Percentiles rank a stretch among this genome's conserved stretches.
These are phyloP conservation scores for Kondoa subrosea DNA, from an alignment of 768 basidiomycete species.

Conservation along the genomic window DNA sequence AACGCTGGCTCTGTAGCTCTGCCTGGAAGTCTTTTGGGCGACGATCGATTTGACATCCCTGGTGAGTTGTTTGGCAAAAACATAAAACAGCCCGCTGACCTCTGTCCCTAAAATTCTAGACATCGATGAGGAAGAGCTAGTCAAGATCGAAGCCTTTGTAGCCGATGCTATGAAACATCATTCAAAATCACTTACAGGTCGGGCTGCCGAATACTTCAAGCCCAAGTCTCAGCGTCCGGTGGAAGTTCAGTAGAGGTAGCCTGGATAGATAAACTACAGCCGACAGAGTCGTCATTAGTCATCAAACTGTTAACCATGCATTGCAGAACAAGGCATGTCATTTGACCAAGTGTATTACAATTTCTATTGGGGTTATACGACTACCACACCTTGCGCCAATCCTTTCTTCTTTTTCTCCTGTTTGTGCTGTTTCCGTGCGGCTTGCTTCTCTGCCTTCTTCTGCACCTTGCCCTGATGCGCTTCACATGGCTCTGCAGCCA, in stretches of 20 bases:
- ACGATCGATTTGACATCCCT: slow-evolving; percentile 11
- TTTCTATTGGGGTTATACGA: too few relatives aligned
- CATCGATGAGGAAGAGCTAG: background rate
- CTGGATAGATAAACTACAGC: too few relatives aligned
- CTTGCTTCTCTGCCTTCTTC: slow-evolving; percentile 8
- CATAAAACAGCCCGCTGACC: too few relatives aligned
- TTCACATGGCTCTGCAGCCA: slow-evolving; percentile 30
- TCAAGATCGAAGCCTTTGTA: background rate
- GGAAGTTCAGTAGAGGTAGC: background rate
- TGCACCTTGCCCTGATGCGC: slow-evolving; percentile 32
- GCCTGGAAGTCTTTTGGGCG: slow-evolving; percentile 11
- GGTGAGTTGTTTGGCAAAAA: too few relatives aligned
- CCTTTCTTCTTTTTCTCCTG: slow-evolving; percentile 6
- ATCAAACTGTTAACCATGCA: too few relatives aligned
- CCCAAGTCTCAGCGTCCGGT: background rate
- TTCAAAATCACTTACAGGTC: background rate
- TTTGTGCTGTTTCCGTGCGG: slow-evolving; percentile 1
- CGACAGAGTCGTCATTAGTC: too few relatives aligned
- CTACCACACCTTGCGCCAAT: background rate
- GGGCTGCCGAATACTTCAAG: background rate
- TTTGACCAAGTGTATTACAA: too few relatives aligned
- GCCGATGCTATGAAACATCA: background rate
- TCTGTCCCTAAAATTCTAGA: too few relatives aligned
- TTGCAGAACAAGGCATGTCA: too few relatives aligned
- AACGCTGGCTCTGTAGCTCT: background rate